phyloP scores from a whole-genome alignment of 2,329 filamentous ascomycete species.

The Epichloe brachyelytri region DNA sequence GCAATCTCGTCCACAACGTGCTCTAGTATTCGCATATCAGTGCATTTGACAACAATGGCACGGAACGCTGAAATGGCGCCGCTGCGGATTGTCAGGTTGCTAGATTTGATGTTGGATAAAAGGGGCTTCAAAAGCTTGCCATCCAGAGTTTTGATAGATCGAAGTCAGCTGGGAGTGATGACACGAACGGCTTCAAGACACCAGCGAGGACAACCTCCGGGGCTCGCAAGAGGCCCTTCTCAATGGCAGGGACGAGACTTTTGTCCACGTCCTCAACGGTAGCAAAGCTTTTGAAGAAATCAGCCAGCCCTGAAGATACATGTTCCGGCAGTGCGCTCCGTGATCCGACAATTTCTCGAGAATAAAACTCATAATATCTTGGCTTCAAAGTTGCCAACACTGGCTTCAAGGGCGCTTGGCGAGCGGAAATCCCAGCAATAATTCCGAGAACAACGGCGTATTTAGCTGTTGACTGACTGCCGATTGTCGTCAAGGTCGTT shows the following conservation, averaged over 20 bases:
- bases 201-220: slow-evolving; percentile 81
- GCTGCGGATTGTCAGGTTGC: slow-evolving; percentile 62
- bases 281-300: slow-evolving; percentile 73
- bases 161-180: slow-evolving; percentile 52
- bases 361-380: slow-evolving; percentile 70
- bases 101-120: slow-evolving; percentile 83
- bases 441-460: slow-evolving; percentile 73
- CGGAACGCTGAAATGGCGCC: slow-evolving; percentile 66
- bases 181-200: slow-evolving; percentile 60
- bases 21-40: slow-evolving; percentile 43
- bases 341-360: slow-evolving; percentile 73
- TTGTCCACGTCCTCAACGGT: slow-evolving; percentile 61
- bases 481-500: slow-evolving; percentile 55
- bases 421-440: slow-evolving; percentile 73
- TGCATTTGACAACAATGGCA: slow-evolving; percentile 49
- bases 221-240: slow-evolving; percentile 78
- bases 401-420: slow-evolving; percentile 50
- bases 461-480: slow-evolving; percentile 46
- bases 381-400: slow-evolving; percentile 52
- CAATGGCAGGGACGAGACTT: slow-evolving; percentile 66
- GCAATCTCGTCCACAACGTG: slow-evolving; percentile 69
- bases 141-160: slow-evolving; percentile 65
- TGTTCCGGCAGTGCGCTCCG: slow-evolving; percentile 57
- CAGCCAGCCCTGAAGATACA: slow-evolving; percentile 57
- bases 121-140: slow-evolving; percentile 72